Percentiles rank a stretch among this genome's conserved stretches.
These are phyloP conservation scores for Ceratobasidium sp. DNA, from an alignment of 1,284 basidiomycete genomes.

Conservation along the genomic window DNA sequence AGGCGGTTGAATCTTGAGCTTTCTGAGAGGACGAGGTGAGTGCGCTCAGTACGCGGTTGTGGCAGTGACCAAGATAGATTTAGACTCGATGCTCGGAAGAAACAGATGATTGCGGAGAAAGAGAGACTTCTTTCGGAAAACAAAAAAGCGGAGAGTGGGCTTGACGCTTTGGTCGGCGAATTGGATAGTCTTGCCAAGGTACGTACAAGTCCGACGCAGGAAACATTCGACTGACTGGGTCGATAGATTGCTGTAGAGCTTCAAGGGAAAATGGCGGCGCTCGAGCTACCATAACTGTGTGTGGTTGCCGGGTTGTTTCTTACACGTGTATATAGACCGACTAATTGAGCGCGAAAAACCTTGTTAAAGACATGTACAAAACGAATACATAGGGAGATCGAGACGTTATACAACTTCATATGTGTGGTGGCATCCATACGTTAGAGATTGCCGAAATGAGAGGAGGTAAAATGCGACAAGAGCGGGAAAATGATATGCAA, in stretches of 20 bases:
- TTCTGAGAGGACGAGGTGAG: slow-evolving; percentile 76
- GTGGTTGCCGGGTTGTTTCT: not conserved
- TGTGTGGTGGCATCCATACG: not conserved
- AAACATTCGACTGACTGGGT: not conserved
- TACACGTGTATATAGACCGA: not conserved
- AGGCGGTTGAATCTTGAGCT: slow-evolving; percentile 80
- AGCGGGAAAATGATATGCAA: slow-evolving; percentile 35
- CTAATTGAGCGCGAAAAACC: not conserved
- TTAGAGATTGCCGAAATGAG: slow-evolving; percentile 25
- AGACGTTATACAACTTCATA: slow-evolving; percentile 36
- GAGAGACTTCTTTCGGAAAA: slow-evolving; percentile 75
- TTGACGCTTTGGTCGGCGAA: slow-evolving; percentile 73
- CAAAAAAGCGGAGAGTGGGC: slow-evolving; percentile 65
- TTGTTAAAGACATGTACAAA: slow-evolving; percentile 38
- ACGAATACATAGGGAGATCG: slow-evolving; percentile 26
- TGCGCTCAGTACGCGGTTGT: slow-evolving; percentile 6
- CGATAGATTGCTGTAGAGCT: slow-evolving; percentile 41
- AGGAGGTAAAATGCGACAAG: slow-evolving; percentile 18
- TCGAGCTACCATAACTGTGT: slow-evolving; percentile 40
- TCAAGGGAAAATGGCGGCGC: slow-evolving; percentile 42
- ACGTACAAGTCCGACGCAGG: not conserved
- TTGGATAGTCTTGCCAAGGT: slow-evolving; percentile 72
- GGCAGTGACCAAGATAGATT: slow-evolving; percentile 8
- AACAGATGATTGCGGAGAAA: slow-evolving; percentile 67
- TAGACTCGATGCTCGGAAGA: slow-evolving; percentile 69